Evolutionary conservation across 805 yeast genomes (phyloP), one percentile per base, ranked within the genome.

Genomic region (Saturnispora besseyi): DNA sequence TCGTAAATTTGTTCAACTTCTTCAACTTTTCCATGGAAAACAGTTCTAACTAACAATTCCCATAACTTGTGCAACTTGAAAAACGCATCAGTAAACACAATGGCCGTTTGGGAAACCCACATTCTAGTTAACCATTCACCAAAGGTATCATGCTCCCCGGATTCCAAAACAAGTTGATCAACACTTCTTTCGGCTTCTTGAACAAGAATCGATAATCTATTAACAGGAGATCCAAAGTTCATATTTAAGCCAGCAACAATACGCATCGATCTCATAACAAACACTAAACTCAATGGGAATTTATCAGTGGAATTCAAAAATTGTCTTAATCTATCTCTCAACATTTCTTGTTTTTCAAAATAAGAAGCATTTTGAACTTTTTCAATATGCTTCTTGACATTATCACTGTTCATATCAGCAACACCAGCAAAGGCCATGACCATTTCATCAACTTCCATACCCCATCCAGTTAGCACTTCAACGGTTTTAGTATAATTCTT

Each of bases 211-310:
- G 79, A 81, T 55, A 85, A 66, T 51, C 93, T 71, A 61, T 85
- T 85, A n/a, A 84, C 82, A 0, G 90, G 91, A 13, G 87, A 77
- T 4, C 83, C 87, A 60, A 76, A 77, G 33, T 67, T 68, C 55
- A 78, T 79, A 61, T 86, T 85, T 54, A 82, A 64, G 24, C 80
- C 81, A 61, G 84, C 91, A 46, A 86, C 74, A 70, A 85, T 84
- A 52, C 90, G 69, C 84, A 84, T 82, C 10, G 86, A 73, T 58
- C 91, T 68, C 49, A 84, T 78, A 6, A 86, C 65, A 57, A 85
- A 84, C 18, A 82, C 70, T 48, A 85, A 62, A 43, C 79, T 80
- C 53, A 80, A 64, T 2, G 95, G 95, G 59, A 86, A 79, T 62
- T 76, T 76, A 44, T 76, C 76, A 6, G 82, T 73, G 61, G 84